These are phyloP conservation scores for Boletus insuetus DNA, from an alignment of 768 basidiomycete species.

Conservation along the genomic window DNA sequence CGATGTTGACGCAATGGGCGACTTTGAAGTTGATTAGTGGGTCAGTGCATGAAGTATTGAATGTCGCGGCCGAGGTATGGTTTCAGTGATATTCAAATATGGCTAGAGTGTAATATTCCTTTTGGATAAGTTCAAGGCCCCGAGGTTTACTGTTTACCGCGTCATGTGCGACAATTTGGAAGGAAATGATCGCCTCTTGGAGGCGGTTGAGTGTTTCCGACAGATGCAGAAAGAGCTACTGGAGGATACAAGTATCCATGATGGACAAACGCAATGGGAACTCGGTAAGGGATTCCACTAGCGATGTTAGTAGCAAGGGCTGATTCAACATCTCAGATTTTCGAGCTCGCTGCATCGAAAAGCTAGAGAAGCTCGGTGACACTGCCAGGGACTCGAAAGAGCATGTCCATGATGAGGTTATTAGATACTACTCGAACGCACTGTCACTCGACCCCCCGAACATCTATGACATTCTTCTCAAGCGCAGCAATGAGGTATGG, in stretches of 20 bases:
- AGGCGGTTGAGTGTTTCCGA: not conserved
- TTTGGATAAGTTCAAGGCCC: not conserved
- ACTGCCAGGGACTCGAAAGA: not conserved
- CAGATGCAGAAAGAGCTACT: not conserved
- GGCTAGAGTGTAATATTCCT: no score
- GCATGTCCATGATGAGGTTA: not conserved
- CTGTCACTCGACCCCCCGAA: not conserved
- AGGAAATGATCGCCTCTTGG: not conserved
- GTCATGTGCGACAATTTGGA: not conserved
- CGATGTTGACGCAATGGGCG: not conserved
- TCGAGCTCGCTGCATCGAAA: not conserved
- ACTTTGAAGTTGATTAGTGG: not conserved
- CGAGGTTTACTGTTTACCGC: not conserved
- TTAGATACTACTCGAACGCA: not conserved
- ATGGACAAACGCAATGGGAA: not conserved
- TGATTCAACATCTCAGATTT: not conserved
- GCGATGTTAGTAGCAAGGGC: not conserved
- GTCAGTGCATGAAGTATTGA: not conserved
- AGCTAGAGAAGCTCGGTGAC: not conserved
- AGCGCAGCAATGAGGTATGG: constrained; percentile 1
- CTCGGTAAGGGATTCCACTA: not conserved
- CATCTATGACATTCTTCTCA: not conserved
- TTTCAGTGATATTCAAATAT: not conserved
- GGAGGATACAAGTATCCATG: not conserved
- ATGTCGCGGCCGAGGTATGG: not conserved